Percentiles rank a stretch among this genome's conserved stretches.
These are phyloP conservation scores for Saturnispora hagleri DNA, from an alignment of 805 yeast genomes.

Conservation along the genomic window DNA sequence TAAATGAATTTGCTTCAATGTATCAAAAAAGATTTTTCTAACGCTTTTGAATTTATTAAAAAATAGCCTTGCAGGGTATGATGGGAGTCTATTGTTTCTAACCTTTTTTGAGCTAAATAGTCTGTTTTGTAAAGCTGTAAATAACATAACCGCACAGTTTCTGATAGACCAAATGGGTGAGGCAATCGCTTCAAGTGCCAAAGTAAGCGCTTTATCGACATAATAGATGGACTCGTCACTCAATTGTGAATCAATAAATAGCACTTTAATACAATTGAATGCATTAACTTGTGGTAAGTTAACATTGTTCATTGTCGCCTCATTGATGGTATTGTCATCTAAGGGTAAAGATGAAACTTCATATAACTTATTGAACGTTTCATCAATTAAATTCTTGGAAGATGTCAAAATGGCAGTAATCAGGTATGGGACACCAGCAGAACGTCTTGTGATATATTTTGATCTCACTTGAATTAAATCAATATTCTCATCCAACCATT, in stretches of 20 bases:
- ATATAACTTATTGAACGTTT: slow-evolving; percentile 44
- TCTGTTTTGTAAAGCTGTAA: slow-evolving; percentile 73
- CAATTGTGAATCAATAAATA: slow-evolving; percentile 66
- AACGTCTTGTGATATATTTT: slow-evolving; percentile 75
- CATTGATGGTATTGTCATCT: slow-evolving; percentile 21
- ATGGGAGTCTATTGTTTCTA: slow-evolving; percentile 24
- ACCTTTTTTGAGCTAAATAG: slow-evolving; percentile 55
- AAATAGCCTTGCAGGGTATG: slow-evolving; percentile 45
- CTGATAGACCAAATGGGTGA: slow-evolving; percentile 76
- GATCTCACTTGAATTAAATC: slow-evolving; percentile 35
- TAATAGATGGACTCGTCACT: slow-evolving; percentile 41
- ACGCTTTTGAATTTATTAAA: slow-evolving; percentile 56
- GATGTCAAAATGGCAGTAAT: slow-evolving; percentile 67
- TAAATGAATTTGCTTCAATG: slow-evolving; percentile 26
- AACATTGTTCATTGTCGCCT: slow-evolving; percentile 32
- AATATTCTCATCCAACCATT: slow-evolving; percentile 56
- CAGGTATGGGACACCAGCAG: slow-evolving; percentile 85
- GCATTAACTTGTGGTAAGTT: slow-evolving; percentile 94
- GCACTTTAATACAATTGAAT: slow-evolving; percentile 68
- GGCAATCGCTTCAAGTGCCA: slow-evolving; percentile 55
- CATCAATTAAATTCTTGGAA: slow-evolving; percentile 32
- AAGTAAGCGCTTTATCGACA: slow-evolving; percentile 47
- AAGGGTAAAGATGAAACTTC: slow-evolving; percentile 47
- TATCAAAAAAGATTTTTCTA: slow-evolving; percentile 37
- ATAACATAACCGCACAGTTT: slow-evolving; percentile 90